Conservation (phyloP, 441 rosid genomes). For the Biscutella laevigata region DNA sequence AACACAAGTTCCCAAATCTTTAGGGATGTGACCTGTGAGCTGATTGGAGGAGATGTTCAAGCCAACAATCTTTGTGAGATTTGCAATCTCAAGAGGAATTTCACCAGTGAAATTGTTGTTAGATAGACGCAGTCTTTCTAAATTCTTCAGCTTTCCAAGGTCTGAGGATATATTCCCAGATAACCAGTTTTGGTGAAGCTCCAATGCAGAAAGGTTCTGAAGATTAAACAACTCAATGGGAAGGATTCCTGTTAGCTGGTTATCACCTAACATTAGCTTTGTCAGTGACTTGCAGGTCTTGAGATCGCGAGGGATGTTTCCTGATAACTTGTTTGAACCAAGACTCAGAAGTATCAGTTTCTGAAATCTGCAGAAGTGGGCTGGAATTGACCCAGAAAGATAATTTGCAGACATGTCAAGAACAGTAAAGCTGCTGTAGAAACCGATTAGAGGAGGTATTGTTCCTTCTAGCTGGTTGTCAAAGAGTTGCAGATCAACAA, state of each 20-base stretch:
- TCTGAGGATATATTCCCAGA: constrained; percentile 41
- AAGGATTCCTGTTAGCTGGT: constrained; percentile 38
- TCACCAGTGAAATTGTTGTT: constrained; percentile 36
- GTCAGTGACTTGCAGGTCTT: constrained; percentile 40
- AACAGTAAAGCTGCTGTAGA: constrained; percentile 33
- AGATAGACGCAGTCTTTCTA: constrained; percentile 42
- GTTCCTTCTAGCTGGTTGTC: constrained; percentile 46
- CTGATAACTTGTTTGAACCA: constrained; percentile 43
- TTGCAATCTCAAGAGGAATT: constrained; percentile 39
- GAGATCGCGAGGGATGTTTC: constrained; percentile 40
- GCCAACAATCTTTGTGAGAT: constrained; percentile 38
- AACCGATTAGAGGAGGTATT: constrained; percentile 43
- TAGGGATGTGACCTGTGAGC: constrained; percentile 44
- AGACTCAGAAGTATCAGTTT: constrained; percentile 45
- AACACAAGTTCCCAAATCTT: constrained; percentile 37
- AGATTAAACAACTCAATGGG: constrained; percentile 41
- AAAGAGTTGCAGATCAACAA: constrained; percentile 44
- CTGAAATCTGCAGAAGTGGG: constrained; percentile 38
- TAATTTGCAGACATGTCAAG: constrained; percentile 44
- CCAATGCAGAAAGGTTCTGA: constrained; percentile 46
- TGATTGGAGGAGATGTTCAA: constrained; percentile 46
- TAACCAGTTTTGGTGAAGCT: constrained; percentile 41
- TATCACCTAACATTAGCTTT: constrained; percentile 47
- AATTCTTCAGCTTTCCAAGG: constrained; percentile 35
- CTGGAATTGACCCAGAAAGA: constrained; percentile 40